phyloP scores from a whole-genome alignment of 177 flowering plant species.

The Vitis hybrid region DNA sequence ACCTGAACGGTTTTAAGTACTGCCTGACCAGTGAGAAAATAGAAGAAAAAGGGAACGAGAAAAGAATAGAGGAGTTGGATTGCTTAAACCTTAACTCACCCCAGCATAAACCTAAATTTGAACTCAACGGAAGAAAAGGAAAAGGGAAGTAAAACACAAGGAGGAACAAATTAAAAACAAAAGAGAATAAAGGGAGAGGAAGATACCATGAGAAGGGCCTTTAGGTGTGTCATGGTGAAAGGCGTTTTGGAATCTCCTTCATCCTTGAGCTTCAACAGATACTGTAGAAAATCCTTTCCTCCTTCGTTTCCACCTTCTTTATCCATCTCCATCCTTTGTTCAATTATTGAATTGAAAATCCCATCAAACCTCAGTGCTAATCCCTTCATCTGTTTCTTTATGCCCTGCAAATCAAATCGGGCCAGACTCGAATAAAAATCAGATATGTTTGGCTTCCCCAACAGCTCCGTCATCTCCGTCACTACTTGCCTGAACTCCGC shows the following conservation, averaged over 20 bases:
- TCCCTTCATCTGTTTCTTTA: slow-evolving; percentile 24
- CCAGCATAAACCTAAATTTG: too few species aligned
- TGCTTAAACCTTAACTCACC: too few species aligned
- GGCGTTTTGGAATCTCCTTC: slow-evolving; percentile 35
- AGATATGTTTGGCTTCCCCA: slow-evolving; percentile 56
- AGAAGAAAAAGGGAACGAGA: too few species aligned
- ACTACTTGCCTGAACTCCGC: slow-evolving; percentile 45
- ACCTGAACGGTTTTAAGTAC: too few species aligned
- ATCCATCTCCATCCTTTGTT: slow-evolving; percentile 22
- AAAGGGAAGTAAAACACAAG: too few species aligned
- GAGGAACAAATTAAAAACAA: not conserved
- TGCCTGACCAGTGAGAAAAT: too few species aligned
- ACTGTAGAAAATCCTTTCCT: slow-evolving; percentile 42
- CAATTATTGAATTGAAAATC: slow-evolving; percentile 43
- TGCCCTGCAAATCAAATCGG: slow-evolving; percentile 61
- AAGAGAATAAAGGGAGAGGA: not conserved
- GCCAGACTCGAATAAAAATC: slow-evolving; percentile 58
- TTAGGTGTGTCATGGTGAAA: slow-evolving; percentile 41
- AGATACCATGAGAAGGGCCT: slow-evolving; percentile 53
- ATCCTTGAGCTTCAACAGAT: slow-evolving; percentile 41
- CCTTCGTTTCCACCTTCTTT: slow-evolving; percentile 5
- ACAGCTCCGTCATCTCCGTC: slow-evolving; percentile 24
- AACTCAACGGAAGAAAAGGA: too few species aligned
- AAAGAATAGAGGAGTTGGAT: too few species aligned
- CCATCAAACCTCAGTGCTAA: slow-evolving; percentile 27